A percentile compares a stretch with the other conserved stretches of the same genome.
phyloP scores from a whole-genome alignment of 2,329 filamentous ascomycete genomes.

The Trichoderma citrinoviride region DNA sequence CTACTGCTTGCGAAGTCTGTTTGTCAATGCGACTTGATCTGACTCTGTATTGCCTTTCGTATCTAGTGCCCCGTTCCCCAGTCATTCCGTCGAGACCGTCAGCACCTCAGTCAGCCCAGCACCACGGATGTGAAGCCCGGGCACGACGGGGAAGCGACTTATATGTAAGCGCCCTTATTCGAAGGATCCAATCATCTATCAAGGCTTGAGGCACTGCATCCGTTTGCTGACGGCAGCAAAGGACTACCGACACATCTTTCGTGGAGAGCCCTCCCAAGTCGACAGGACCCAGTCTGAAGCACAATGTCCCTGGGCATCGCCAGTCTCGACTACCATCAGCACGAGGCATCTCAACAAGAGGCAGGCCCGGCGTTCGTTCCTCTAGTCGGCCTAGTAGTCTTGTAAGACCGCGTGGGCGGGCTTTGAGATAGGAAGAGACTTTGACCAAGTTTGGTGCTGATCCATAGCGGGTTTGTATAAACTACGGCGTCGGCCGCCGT shows the following conservation, averaged over 20 bases:
- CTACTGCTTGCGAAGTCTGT: background rate
- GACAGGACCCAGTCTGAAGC: slow-evolving; percentile 49
- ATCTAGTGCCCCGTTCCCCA: slow-evolving; percentile 74
- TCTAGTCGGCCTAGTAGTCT: slow-evolving; percentile 47
- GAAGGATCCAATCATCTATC: background rate
- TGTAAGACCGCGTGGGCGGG: slow-evolving; percentile 46
- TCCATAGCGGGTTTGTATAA: slow-evolving; percentile 3
- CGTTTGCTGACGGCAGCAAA: slow-evolving; percentile 37
- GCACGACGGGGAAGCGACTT: slow-evolving; percentile 71
- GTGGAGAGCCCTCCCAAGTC: slow-evolving; percentile 74
- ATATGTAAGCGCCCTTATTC: slow-evolving; percentile 59
- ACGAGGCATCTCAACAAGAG: slow-evolving; percentile 40
- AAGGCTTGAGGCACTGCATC: background rate
- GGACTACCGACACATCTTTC: slow-evolving; percentile 89
- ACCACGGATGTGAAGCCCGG: slow-evolving; percentile 33
- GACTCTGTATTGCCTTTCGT: background rate
- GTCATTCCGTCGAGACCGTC: slow-evolving; percentile 69
- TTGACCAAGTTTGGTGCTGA: background rate
- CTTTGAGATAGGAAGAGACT: slow-evolving; percentile 40
- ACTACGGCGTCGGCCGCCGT: background rate
- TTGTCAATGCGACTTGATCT: background rate
- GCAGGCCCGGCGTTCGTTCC: slow-evolving; percentile 30
- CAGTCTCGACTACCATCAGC: slow-evolving; percentile 50
- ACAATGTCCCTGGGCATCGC: slow-evolving; percentile 42
- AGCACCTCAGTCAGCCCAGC: slow-evolving; percentile 47